Base-by-base conservation (phyloP, 2,329 filamentous ascomycete species). In the Venturia oleaginea region DNA sequence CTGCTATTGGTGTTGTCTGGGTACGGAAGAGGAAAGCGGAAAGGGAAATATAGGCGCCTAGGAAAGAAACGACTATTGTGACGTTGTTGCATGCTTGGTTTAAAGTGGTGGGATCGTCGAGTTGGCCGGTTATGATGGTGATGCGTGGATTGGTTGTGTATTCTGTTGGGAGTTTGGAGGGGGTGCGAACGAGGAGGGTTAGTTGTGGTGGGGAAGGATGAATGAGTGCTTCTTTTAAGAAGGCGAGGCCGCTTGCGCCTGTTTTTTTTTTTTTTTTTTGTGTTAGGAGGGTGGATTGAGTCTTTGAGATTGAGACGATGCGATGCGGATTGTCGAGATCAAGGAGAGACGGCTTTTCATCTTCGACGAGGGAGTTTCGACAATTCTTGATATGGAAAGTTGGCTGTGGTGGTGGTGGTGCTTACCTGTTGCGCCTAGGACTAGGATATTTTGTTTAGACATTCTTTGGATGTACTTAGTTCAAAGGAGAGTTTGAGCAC, bases 351-450 rank as follows among this genome's bases (percentile, higher is more conserved):
- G n/a, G n/a, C n/a, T n/a, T n/a, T n/a, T n/a, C n/a, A n/a, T n/a
- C n/a, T n/a, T n/a, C n/a, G n/a, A n/a, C n/a, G n/a, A n/a, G n/a
- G n/a, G n/a, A n/a, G n/a, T n/a, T n/a, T n/a, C n/a, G n/a, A n/a
- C n/a, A n/a, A n/a, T n/a, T n/a, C n/a, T n/a, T n/a, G 34, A n/a
- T 17, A 13, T 34, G 30, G 38, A 30, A 61, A 57, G 32, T 17
- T 30, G 54, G 3, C 57, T n/a, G 30, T 10, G 11, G 19, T 48
- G 27, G 13, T 57, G 7, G 6, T 3, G 13, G 51, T 8, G 40
- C 40, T 46, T 65, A 63, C 65, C 65, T 59, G 65, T 66, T 22
- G 65, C 65, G n/a, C 65, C 63, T 13, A 66, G 59, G 27, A 66
- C 59, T n/a, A 66, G 63, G 34, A 66, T 64, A 43, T 63, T 57